Evolutionary conservation across 2,329 filamentous ascomycete species (phyloP), one percentile per base, ranked within the genome.

Genomic region (Microdochium bolleyi): DNA sequence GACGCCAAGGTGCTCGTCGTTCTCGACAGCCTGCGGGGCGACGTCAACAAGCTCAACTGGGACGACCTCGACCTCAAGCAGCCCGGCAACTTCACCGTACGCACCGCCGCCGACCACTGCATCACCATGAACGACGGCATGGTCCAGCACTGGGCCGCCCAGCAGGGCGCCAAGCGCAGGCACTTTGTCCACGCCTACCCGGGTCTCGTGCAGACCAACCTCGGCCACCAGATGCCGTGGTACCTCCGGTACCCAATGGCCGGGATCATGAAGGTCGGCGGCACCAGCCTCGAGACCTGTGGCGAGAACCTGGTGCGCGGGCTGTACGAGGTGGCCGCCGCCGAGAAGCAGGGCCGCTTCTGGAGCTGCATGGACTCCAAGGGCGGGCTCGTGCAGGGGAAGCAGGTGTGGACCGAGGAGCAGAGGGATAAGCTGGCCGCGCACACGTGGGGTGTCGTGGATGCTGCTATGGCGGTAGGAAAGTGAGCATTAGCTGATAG

Each of bases 131-230:
- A 58, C 2, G 65, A 73, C 24, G 65, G 61, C 10, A 68, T 73
- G 59, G 53, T 71, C 7, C 70, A 72, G 54, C 54, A 56, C 8
- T 62, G 63, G 4, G 66, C 70, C 0, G 57, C 61, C 1, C 54
- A 66, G 27, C 61, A 65, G 54, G 59, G 3, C 57, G 55, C 2
- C n/a, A 30, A 16, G 4, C 56, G 19, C 21, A 57, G 62, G 1
- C 61, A 67, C 44, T 76, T 72, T 49, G 57, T 74, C 0, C 73
- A 76, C 49, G 68, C 69, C 0, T 67, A 57, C 10, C 73, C 74
- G 0, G 72, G 72, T 1, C 22, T 61, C 1, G 73, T 76, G 14
- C 61, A 62, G 1, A 70, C 72, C 0, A 62, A 62, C 1, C 24
- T 71, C 2, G 21, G 46, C 19, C 49, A 54, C 2, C 56, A 60